Evolutionary conservation across 129 eudicot species (phyloP).

Genomic region (Apium graveolens): DNA sequence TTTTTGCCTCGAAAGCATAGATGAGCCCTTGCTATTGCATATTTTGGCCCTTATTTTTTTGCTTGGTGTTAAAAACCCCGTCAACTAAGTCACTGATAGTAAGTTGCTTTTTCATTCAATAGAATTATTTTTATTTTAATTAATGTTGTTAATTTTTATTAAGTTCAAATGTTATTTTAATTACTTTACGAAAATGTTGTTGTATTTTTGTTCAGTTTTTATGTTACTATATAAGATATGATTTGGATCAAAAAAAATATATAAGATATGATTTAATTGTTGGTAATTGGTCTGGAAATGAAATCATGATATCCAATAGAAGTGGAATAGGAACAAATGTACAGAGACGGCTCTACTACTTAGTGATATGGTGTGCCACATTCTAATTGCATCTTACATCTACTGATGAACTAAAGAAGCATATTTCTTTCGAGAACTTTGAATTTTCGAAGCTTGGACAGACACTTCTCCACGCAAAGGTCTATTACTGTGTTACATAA

Average conservation of each 20-base stretch:
- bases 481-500: not conserved
- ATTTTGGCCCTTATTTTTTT: not conserved
- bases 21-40: not conserved
- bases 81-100: not conserved
- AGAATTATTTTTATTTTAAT: not conserved
- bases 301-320: not conserved
- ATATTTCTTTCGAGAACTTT: constrained; percentile 13
- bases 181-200: no score
- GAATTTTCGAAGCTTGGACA: constrained; percentile 3
- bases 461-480: constrained; percentile 31
- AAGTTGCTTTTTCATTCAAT: not conserved
- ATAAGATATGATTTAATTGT: not conserved
- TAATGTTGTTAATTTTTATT: not conserved
- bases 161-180: no score
- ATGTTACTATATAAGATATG: no score
- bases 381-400: not conserved
- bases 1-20: not conserved
- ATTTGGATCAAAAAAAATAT: no score
- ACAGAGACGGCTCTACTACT: not conserved
- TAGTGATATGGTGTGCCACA: not conserved
- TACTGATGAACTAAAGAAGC: constrained; percentile 17
- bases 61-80: not conserved
- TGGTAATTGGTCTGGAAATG: not conserved
- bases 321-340: not conserved
- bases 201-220: no score